Percentiles rank a stretch among this genome's conserved stretches.
These are phyloP conservation scores for Solanum okadae DNA, from an alignment of 257 asterid species.

Conservation along the genomic window DNA sequence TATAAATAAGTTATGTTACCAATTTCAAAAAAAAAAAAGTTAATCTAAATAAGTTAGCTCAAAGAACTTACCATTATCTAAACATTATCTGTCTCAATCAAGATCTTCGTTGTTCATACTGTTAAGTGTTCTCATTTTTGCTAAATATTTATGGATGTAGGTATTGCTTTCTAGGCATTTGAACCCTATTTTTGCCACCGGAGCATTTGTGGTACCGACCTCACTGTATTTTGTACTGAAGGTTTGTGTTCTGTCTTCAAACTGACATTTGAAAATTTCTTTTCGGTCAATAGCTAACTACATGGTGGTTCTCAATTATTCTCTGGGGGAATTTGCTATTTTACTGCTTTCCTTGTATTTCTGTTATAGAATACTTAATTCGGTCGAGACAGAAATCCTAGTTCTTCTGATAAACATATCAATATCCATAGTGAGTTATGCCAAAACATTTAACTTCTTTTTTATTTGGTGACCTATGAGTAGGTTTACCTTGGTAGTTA, in stretches of 20 bases:
- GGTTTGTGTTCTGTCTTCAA: slow-evolving; percentile 31
- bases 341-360: neutral
- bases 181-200: slow-evolving; percentile 62
- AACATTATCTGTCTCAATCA: neutral
- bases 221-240: slow-evolving; percentile 73
- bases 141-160: slow-evolving; percentile 33
- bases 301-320: neutral
- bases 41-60: neutral
- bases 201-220: slow-evolving; percentile 75
- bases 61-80: neutral
- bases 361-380: neutral
- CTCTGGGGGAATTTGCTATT: neutral
- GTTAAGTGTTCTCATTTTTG: neutral
- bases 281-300: neutral
- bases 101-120: neutral
- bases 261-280: neutral
- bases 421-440: neutral
- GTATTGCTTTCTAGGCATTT: slow-evolving; percentile 59
- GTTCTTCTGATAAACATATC: neutral
- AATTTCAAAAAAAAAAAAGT: too few relatives aligned
- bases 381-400: neutral
- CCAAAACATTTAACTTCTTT: neutral
- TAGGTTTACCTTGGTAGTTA: neutral
- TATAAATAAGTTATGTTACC: neutral
- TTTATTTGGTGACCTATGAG: neutral